Base-by-base conservation (phyloP, 805 yeast species). In the Kazachstania kunashirensis region DNA sequence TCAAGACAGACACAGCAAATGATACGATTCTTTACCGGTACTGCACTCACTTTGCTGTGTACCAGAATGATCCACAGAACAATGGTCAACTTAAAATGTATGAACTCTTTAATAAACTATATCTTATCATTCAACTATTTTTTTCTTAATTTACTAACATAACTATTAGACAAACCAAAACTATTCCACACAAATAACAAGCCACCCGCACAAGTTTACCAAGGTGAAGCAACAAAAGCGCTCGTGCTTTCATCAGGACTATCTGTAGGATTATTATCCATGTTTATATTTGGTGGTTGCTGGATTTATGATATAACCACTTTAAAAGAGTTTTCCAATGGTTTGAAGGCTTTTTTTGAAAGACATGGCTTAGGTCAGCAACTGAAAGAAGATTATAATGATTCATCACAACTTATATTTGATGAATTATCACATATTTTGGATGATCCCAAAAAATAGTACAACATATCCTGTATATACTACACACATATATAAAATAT, bases 211-310 rank as follows among this genome's bases (percentile, higher is more conserved):
- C 81, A 79, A 51, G 79, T 82, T 21, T 77, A 83, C 53, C 76
- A 83, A 43, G 73, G 75, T 37, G 95, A 86, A 55, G 95, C 95
- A 2, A 73, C 84, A 24, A 75, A 77, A 28, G 96, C 96, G 0
- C 84, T 88, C 3, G 75, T 79, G 0, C 79, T 83, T 28, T 94
- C 95, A 2, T 74, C 95, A 0, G 60, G 81, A 32, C 62, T 88
- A 13, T 83, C 95, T 2, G 69, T 77, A 0, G 71, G 85, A 1
- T 73, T 84, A 0, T 71, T 80, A 48, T 71, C 84, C 2, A 83
- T 84, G 84, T 59, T 74, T 4, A 64, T 77, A 2, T 72, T 83
- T 27, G 94, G 94, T 2, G 66, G 76, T 2, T 77, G 84, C 49
- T 86, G 95, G 95, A 66, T 77, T 28, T 67, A 71, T 59, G 94